A percentile compares a stretch with the other conserved stretches of the same genome.
These are phyloP conservation scores for Tribonema minus DNA, from an alignment of 108 stramenopile species.

Conservation along the genomic window DNA sequence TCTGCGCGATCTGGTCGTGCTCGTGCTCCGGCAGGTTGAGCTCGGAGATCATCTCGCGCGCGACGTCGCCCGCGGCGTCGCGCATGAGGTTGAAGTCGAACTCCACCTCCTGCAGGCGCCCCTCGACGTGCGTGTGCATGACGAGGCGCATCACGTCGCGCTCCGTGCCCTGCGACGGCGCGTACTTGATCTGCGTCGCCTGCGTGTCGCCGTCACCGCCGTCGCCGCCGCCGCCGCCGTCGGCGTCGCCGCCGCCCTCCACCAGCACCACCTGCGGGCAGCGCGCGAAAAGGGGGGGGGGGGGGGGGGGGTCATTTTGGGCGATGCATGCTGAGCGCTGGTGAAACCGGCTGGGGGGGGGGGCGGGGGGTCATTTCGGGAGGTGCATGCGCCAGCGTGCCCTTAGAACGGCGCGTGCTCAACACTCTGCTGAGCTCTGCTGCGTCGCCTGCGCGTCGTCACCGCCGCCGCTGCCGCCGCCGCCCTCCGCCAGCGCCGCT, in stretches of 20 bases:
- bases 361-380: too few species aligned
- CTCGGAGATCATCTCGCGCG: conserved; percentile 26
- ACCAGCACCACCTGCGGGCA: neutral
- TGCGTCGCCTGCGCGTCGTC: too few species aligned
- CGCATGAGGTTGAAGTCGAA: conserved; percentile 36
- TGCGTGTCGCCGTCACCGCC: neutral
- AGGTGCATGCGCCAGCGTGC: too few species aligned
- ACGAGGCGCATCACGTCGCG: too few species aligned
- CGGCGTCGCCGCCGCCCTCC: neutral
- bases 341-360: too few species aligned
- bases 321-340: too few species aligned
- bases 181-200: conserved; percentile 32
- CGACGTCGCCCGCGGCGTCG: conserved; percentile 21
- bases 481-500: too few species aligned
- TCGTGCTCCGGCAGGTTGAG: conserved; percentile 21
- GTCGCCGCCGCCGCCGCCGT: neutral
- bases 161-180: conserved; percentile 21
- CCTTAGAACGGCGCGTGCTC: too few species aligned
- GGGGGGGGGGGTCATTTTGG: too few species aligned
- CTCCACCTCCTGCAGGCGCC: conserved; percentile 36
- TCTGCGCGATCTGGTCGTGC: conserved; percentile 8
- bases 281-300: neutral
- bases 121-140: conserved; percentile 32
- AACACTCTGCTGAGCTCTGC: too few species aligned
- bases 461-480: too few species aligned